Percentiles rank a stretch among this genome's conserved stretches.
Conservation (phyloP, 1,284 basidiomycete genomes). For the Ceratobasidium sp. region DNA sequence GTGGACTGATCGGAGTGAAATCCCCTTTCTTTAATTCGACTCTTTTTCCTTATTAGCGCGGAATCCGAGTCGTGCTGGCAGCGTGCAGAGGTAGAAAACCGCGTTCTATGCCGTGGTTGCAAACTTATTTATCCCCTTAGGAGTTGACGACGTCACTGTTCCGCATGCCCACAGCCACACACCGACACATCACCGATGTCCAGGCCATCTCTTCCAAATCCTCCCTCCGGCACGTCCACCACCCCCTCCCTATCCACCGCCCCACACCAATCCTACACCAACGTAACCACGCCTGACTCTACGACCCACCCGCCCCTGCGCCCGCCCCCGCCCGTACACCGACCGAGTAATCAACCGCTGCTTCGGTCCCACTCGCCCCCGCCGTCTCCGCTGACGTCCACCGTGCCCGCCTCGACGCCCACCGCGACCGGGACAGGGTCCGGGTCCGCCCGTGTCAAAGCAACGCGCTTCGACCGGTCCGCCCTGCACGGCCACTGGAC, state of each 20-base stretch:
- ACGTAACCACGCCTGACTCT: background rate
- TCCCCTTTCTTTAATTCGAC: too few relatives aligned
- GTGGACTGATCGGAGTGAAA: too few relatives aligned
- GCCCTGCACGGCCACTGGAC: conserved; percentile 35
- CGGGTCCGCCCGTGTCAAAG: conserved; percentile 6
- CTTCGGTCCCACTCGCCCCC: too few relatives aligned
- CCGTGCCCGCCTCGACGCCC: conserved; percentile 9
- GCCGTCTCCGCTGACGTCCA: background rate
- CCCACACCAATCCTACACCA: conserved; percentile 9
- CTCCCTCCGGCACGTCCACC: conserved; percentile 12
- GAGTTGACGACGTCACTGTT: conserved; percentile 36
- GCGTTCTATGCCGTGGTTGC: background rate
- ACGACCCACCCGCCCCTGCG: background rate
- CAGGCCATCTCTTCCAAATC: conserved; percentile 9
- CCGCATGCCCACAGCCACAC: conserved; percentile 40
- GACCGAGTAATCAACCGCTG: background rate
- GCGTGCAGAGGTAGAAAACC: too few relatives aligned
- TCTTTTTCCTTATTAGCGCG: background rate
- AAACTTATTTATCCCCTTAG: background rate
- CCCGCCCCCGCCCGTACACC: background rate
- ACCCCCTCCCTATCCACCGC: conserved; percentile 11
- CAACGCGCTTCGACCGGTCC: conserved; percentile 42
- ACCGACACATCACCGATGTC: conserved; percentile 13
- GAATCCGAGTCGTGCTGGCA: background rate
- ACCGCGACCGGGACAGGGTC: background rate